Evolutionary conservation across 768 basidiomycete genomes (phyloP).

Genomic region (Pleurotus citrinopileatus): DNA sequence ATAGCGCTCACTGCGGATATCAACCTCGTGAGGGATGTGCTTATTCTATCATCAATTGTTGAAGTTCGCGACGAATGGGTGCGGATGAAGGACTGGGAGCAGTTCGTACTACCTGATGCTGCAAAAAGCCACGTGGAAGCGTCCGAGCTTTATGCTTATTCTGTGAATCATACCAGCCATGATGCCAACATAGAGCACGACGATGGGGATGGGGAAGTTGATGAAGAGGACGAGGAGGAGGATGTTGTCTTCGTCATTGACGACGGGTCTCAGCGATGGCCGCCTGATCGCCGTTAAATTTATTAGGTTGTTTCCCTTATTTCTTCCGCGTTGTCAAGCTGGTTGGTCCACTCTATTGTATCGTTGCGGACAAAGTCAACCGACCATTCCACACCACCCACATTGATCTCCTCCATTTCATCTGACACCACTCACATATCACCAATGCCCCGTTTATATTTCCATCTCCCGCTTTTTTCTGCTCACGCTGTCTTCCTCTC

Average conservation of each 20-base stretch:
- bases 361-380: neutral
- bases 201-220: slow-evolving; percentile 31
- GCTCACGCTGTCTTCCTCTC: slow-evolving; percentile 7
- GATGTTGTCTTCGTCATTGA: slow-evolving; percentile 75
- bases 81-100: slow-evolving; percentile 66
- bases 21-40: slow-evolving; percentile 66
- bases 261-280: slow-evolving; percentile 36
- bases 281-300: slow-evolving; percentile 23
- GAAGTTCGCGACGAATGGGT: slow-evolving; percentile 71
- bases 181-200: slow-evolving; percentile 15
- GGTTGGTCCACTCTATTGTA: neutral
- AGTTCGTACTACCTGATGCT: slow-evolving; percentile 64
- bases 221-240: slow-evolving; percentile 69
- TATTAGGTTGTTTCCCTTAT: slow-evolving; percentile 7
- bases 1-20: slow-evolving; percentile 57
- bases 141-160: slow-evolving; percentile 2
- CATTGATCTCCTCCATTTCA: neutral
- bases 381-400: slow-evolving; percentile 10
- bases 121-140: slow-evolving; percentile 40
- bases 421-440: slow-evolving; percentile 7
- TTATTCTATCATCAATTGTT: slow-evolving; percentile 61
- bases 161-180: neutral
- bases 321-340: neutral
- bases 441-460: slow-evolving; percentile 2
- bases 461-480: slow-evolving; percentile 1